Conservation (phyloP, 116 monocot species). For the Papilionanthe hybrid region DNA sequence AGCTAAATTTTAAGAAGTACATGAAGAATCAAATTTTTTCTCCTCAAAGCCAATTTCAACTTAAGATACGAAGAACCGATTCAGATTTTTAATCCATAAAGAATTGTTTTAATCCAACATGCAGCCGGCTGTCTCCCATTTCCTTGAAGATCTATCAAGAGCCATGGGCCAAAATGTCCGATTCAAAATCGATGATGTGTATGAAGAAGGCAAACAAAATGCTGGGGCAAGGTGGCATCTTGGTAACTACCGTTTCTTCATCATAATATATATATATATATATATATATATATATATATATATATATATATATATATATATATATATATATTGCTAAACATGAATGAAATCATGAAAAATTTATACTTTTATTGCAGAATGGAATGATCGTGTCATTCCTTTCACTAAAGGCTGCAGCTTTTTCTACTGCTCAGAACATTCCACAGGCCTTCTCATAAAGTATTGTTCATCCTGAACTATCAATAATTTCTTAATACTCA, state of each 20-base stretch:
- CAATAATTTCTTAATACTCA: no score
- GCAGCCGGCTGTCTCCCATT: constrained; percentile 29
- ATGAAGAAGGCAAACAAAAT: constrained; percentile 22
- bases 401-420: constrained; percentile 76
- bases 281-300: no score
- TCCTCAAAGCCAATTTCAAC: background rate
- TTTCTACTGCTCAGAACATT: constrained; percentile 31
- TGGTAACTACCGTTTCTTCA: constrained; percentile 25
- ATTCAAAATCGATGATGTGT: constrained; percentile 39
- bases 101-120: background rate
- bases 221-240: constrained; percentile 56
- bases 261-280: no score
- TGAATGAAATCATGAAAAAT: background rate
- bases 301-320: no score
- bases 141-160: constrained; percentile 34
- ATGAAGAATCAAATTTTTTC: no score
- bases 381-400: constrained; percentile 51
- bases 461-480: constrained; percentile 9
- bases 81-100: background rate
- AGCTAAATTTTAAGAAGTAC: no score
- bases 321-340: background rate
- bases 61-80: background rate
- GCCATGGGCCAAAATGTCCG: constrained; percentile 59
- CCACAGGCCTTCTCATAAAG: constrained; percentile 36
- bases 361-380: constrained; percentile 35